Evolutionary conservation across 164 flowering plant species (phyloP), one percentile per base, ranked within the genome.

Genomic region (Echeveria elegans): DNA sequence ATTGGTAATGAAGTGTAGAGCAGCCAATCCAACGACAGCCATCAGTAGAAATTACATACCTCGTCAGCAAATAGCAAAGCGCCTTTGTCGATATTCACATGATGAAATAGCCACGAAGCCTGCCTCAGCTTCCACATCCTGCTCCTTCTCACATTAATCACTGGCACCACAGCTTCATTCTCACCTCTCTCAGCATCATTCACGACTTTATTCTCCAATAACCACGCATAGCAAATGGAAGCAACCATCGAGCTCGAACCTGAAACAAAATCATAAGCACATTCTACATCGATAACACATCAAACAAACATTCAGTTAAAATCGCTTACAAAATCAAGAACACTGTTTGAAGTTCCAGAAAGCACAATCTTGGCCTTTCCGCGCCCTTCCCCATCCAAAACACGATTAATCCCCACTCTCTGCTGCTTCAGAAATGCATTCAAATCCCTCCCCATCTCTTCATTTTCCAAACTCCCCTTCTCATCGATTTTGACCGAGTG

Each of bases 181-280:
- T 72, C 79, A 19, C 30, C 75, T 41, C 40, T 72, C 16, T 58
- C 69, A 31, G 69, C 77, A 5, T 66, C 71, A 45, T 68, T 72
- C 63, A 70, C 76, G 59, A 34, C 43, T 67, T 68, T 80, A 32
- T 76, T 83, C 60, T 79, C 82, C 73, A 83, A 65, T 63, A 86
- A 66, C 89, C 94, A 88, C 10, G 90, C 85, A 63, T 86, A 82
- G 70, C 88, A 82, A 50, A 85, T 80, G 0, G 89, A 86, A 10
- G 94, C 88, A 58, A 83, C 80, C 89, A 88, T 85, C 7, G 94
- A 83, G 65, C 84, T 85, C 2, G 90, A 82, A 76, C 86, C 94
- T 85, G 70, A 72, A 69, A 14, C 6, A 47, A 47, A 14, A 16
- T 5, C 14, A 15, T 41, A 26, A 24, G n/a, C 5, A n/a, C 21